A percentile compares a stretch with the other conserved stretches of the same genome.
phyloP scores from a whole-genome alignment of 306 rosid genomes.

The Quercus gilva region DNA sequence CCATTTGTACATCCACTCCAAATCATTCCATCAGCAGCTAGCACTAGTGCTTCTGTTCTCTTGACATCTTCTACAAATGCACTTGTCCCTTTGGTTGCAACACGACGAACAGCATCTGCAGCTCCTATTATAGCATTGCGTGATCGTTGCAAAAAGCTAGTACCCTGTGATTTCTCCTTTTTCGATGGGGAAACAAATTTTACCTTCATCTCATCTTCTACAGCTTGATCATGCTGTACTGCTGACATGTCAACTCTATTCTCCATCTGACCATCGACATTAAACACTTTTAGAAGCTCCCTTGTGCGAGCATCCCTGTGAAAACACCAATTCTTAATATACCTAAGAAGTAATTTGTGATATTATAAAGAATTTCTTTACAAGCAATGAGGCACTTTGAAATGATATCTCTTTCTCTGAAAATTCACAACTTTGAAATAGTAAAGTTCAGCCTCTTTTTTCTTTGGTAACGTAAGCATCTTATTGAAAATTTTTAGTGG shows the following conservation, averaged over 20 bases:
- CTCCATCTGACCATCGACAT: constrained; percentile 84
- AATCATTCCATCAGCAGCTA: constrained; percentile 78
- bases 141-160: constrained; percentile 77
- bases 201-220: constrained; percentile 81
- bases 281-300: constrained; percentile 90
- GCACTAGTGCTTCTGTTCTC: constrained; percentile 75
- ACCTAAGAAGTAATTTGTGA: not conserved
- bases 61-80: constrained; percentile 83
- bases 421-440: not conserved
- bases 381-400: not conserved
- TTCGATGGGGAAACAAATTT: constrained; percentile 73
- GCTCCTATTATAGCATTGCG: constrained; percentile 96
- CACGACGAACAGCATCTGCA: constrained; percentile 96
- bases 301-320: constrained; percentile 90
- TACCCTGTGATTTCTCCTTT: constrained; percentile 84
- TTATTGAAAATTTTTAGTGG: not conserved
- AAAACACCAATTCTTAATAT: constrained; percentile 15
- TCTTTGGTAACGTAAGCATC: not conserved
- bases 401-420: not conserved
- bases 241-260: constrained; percentile 78
- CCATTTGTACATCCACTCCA: constrained; percentile 99
- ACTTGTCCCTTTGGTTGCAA: constrained; percentile 92
- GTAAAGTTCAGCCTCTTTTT: not conserved
- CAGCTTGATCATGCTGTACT: constrained; percentile 72
- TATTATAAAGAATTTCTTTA: not conserved